Conservation (phyloP, 768 basidiomycete genomes). For the Lyophyllum decastes region DNA sequence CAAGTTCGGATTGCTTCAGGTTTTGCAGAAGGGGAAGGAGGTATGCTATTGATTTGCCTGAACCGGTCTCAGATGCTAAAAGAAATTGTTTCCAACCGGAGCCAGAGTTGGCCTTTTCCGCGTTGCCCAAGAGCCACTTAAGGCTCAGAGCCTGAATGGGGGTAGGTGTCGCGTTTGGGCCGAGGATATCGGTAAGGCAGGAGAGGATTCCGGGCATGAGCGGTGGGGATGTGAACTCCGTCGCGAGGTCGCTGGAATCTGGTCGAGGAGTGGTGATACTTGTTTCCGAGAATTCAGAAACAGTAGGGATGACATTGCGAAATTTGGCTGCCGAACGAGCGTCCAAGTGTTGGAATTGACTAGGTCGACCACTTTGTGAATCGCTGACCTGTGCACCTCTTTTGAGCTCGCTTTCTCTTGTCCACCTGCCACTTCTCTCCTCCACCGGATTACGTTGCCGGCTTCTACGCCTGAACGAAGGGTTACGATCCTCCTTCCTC, state of each 20-base stretch:
- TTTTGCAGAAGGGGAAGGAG: conserved; percentile 80
- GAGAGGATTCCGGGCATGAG: conserved; percentile 65
- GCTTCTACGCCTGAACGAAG: conserved; percentile 11
- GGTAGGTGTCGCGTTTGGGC: conserved; percentile 59
- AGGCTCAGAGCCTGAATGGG: conserved; percentile 79
- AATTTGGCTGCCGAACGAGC: background rate
- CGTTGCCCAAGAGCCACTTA: conserved; percentile 54
- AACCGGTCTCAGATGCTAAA: conserved; percentile 88
- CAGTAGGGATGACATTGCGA: background rate
- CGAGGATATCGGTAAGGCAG: conserved; percentile 59
- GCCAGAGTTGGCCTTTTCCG: conserved; percentile 11
- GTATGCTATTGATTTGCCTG: conserved; percentile 91
- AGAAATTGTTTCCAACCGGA: conserved; percentile 53
- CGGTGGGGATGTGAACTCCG: conserved; percentile 66
- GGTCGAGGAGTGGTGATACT: conserved; percentile 1
- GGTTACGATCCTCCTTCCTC: background rate
- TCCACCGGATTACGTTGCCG: conserved; percentile 7
- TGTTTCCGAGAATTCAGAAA: conserved; percentile 14
- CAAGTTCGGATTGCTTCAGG: conserved; percentile 65
- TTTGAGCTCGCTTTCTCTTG: background rate
- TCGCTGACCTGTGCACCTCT: background rate
- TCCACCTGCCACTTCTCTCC: background rate
- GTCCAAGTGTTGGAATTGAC: background rate
- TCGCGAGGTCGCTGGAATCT: conserved; percentile 25
- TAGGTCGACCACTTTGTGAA: background rate